Conservation (phyloP, 441 rosid genomes). For the Isatis lusitanica region DNA sequence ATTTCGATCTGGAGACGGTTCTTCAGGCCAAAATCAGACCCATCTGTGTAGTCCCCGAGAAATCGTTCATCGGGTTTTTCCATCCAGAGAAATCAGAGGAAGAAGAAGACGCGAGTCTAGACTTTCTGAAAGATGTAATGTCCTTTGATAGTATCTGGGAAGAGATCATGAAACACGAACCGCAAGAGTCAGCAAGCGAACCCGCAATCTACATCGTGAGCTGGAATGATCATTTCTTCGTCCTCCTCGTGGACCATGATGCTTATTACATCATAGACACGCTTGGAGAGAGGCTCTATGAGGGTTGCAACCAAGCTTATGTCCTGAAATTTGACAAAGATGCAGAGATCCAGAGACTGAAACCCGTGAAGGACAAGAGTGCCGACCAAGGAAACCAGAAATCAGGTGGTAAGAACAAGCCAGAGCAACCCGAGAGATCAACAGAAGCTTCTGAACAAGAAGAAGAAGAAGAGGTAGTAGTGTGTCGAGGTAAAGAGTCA, state of each 20-base stretch:
- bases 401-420: constrained; percentile 30
- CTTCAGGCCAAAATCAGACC: constrained; percentile 76
- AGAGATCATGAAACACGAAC: constrained; percentile 55
- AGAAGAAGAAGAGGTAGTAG: constrained; percentile 40
- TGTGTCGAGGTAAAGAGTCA: constrained; percentile 72
- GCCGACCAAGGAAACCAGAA: constrained; percentile 44
- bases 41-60: constrained; percentile 59
- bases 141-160: constrained; percentile 93
- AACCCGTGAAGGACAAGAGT: constrained; percentile 30
- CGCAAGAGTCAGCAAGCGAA: constrained; percentile 34
- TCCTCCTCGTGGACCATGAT: constrained; percentile 72
- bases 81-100: constrained; percentile 74
- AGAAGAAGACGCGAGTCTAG: constrained; percentile 61
- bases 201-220: constrained; percentile 75
- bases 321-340: constrained; percentile 69
- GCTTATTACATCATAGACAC: constrained; percentile 89
- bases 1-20: constrained; percentile 85
- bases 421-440: constrained; percentile 1
- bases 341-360: constrained; percentile 47
- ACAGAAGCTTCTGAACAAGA: constrained; percentile 25
- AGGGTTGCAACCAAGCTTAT: constrained; percentile 91
- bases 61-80: constrained; percentile 83
- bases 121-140: constrained; percentile 76
- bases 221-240: constrained; percentile 91
- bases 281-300: constrained; percentile 83